Percentiles rank a stretch among this genome's conserved stretches.
phyloP scores from a whole-genome alignment of 2,329 filamentous ascomycete genomes.

The Clarireedia hainanense region DNA sequence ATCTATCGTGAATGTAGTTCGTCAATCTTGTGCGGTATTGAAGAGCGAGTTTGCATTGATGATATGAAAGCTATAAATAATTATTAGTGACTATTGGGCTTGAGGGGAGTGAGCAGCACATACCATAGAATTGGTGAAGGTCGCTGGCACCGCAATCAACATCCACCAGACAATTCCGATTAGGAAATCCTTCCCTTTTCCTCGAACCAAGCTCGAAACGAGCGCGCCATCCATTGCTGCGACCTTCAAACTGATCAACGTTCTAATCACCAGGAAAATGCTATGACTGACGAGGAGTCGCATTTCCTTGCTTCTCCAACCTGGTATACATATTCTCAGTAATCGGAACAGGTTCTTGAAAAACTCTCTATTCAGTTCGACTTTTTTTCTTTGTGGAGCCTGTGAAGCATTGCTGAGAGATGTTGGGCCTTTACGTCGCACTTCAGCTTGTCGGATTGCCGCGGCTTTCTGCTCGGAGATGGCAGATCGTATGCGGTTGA shows the following conservation, averaged over 20 bases:
- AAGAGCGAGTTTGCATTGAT: conserved; percentile 88
- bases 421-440: conserved; percentile 44
- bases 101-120: conserved; percentile 24
- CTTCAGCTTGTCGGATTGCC: conserved; percentile 57
- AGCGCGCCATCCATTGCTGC: conserved; percentile 91
- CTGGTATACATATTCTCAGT: conserved; percentile 80
- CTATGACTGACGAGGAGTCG: conserved; percentile 83
- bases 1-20: conserved; percentile 91
- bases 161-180: conserved; percentile 95
- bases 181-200: conserved; percentile 84
- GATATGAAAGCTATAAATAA: conserved; percentile 69
- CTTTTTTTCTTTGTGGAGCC: conserved; percentile 57
- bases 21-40: conserved; percentile 90
- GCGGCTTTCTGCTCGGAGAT: conserved; percentile 90
- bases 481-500: conserved; percentile 83
- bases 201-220: conserved; percentile 86
- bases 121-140: conserved; percentile 98
- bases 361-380: conserved; percentile 87
- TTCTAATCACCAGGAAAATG: conserved; percentile 83
- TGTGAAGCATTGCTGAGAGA: conserved; percentile 30
- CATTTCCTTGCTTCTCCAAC: conserved; percentile 83
- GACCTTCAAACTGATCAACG: conserved; percentile 89
- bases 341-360: conserved; percentile 61
- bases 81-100: conserved; percentile 7
- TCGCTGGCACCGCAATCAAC: conserved; percentile 89